phyloP scores from a whole-genome alignment of 2,329 filamentous ascomycete species.

The Xylaria sp. region DNA sequence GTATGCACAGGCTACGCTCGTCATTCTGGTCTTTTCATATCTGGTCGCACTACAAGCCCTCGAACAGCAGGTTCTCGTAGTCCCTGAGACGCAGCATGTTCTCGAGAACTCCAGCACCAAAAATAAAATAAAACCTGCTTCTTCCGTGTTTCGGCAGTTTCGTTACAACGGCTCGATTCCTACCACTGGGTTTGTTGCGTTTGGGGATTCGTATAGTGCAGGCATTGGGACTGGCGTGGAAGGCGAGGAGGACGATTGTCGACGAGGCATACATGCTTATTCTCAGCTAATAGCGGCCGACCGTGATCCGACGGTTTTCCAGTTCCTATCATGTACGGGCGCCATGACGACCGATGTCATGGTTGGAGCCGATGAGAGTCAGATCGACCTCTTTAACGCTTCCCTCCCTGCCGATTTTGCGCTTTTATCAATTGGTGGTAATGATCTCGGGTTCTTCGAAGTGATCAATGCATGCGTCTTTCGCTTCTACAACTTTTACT shows the following conservation, averaged over 20 bases:
- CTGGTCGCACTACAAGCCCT: conserved; percentile 5
- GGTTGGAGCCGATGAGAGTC: conserved; percentile 50
- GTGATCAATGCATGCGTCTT: conserved; percentile 63
- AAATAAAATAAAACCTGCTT: conserved; percentile 17
- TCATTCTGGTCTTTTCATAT: background rate
- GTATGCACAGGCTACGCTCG: conserved; percentile 26
- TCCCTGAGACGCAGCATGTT: conserved; percentile 36
- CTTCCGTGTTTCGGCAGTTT: conserved; percentile 6
- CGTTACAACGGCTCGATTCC: background rate
- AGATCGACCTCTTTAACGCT: conserved; percentile 56
- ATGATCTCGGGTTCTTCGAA: conserved; percentile 61
- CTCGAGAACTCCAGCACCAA: conserved; percentile 15
- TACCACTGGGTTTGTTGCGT: conserved; percentile 52
- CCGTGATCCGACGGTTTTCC: conserved; percentile 49
- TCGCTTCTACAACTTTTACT: conserved; percentile 60
- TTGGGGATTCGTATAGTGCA: conserved; percentile 60
- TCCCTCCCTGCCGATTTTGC: conserved; percentile 55
- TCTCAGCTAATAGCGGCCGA: conserved; percentile 54
- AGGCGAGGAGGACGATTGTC: conserved; percentile 55
- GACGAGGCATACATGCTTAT: conserved; percentile 56
- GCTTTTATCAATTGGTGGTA: conserved; percentile 59
- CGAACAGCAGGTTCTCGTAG: conserved; percentile 18
- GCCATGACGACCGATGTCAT: conserved; percentile 56
- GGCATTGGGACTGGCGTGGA: conserved; percentile 59
- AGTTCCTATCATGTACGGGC: conserved; percentile 60